Conservation (phyloP, 352 stramenopile genomes). For the Pilasporangium apinafurcum region DNA sequence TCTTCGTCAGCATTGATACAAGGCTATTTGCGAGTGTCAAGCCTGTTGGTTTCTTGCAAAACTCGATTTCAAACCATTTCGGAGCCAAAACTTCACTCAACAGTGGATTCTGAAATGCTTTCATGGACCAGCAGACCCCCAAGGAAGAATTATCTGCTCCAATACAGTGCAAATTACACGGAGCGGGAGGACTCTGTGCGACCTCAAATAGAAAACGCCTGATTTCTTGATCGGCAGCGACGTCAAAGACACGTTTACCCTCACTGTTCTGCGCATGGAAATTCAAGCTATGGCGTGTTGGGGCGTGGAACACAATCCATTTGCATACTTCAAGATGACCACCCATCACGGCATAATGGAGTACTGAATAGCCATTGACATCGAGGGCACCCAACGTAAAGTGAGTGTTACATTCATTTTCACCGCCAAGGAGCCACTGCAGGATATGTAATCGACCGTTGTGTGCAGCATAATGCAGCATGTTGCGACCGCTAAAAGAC, state of each 20-base stretch:
- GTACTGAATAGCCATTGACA: constrained; percentile 45
- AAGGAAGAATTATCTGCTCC: constrained; percentile 42
- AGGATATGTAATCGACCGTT: constrained; percentile 44
- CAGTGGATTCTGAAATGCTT: constrained; percentile 15
- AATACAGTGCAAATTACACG: constrained; percentile 30
- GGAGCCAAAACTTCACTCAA: constrained; percentile 32
- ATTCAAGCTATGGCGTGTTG: constrained; percentile 22
- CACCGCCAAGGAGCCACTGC: constrained; percentile 31
- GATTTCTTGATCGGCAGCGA: constrained; percentile 30
- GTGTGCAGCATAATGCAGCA: constrained; percentile 67
- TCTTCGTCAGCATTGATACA: constrained; percentile 45
- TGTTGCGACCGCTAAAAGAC: constrained; percentile 52
- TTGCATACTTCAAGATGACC: constrained; percentile 46
- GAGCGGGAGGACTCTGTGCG: constrained; percentile 22
- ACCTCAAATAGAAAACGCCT: constrained; percentile 34
- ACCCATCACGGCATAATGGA: constrained; percentile 65
- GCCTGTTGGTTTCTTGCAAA: constrained; percentile 45
- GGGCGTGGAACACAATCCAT: constrained; percentile 50
- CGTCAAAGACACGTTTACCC: constrained; percentile 28
- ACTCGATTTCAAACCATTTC: constrained; percentile 49
- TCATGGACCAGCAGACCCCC: constrained; percentile 51
- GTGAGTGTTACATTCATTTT: constrained; percentile 15
- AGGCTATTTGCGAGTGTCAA: constrained; percentile 36
- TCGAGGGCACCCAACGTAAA: constrained; percentile 34
- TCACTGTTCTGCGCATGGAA: constrained; percentile 39